phyloP scores from a whole-genome alignment of 2,329 filamentous ascomycete species.

The Phyllosticta citriasiana region DNA sequence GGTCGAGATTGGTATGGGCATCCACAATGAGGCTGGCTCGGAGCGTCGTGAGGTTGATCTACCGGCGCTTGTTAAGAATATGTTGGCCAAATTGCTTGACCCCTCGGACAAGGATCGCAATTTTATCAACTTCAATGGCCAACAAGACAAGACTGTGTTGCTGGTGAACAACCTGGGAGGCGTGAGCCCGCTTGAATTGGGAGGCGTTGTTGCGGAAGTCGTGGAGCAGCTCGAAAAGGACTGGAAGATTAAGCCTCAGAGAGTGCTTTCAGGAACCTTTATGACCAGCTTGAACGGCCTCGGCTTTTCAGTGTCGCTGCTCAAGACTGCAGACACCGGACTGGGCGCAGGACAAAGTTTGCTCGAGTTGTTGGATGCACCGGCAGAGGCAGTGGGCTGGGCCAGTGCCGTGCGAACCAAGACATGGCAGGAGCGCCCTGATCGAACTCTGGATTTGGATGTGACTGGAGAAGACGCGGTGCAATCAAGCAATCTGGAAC shows the following conservation, averaged over 20 bases:
- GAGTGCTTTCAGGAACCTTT: constrained; percentile 56
- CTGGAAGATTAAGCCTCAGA: constrained; percentile 51
- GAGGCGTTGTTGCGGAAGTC: constrained; percentile 61
- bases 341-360: constrained; percentile 49
- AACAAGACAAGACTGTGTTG: constrained; percentile 54
- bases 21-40: constrained; percentile 42
- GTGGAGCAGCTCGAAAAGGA: constrained; percentile 48
- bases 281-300: constrained; percentile 66
- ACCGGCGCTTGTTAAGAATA: constrained; percentile 40
- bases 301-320: constrained; percentile 59
- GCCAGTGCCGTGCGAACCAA: constrained; percentile 47
- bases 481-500: constrained; percentile 43
- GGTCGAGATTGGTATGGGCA: constrained; percentile 63
- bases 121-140: constrained; percentile 50
- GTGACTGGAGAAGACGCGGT: constrained; percentile 33
- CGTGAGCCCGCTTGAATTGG: constrained; percentile 61
- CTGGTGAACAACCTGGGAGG: constrained; percentile 69
- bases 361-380: constrained; percentile 58
- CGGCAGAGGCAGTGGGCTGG: constrained; percentile 60
- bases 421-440: constrained; percentile 47
- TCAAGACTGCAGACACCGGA: constrained; percentile 53
- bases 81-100: constrained; percentile 52
- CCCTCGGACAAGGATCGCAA: constrained; percentile 57
- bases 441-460: constrained; percentile 33
- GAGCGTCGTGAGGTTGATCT: constrained; percentile 34